These are phyloP conservation scores for Fusarium acutatum DNA, from an alignment of 2,329 filamentous ascomycete genomes.

Conservation along the genomic window DNA sequence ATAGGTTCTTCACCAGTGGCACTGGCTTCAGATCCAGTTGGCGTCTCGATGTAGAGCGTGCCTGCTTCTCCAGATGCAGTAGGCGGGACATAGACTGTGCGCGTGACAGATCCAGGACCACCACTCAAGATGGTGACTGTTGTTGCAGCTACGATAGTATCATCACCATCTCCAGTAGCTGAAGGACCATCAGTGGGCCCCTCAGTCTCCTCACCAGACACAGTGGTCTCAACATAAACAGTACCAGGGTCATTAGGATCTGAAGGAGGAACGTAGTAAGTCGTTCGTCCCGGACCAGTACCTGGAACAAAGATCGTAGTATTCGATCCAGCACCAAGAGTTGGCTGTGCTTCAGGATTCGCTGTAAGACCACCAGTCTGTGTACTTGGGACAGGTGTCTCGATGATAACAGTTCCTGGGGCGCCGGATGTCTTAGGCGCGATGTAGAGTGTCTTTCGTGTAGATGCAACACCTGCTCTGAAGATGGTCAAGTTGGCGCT, in stretches of 20 bases:
- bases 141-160: neutral
- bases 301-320: neutral
- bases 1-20: neutral
- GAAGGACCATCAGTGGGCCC: neutral
- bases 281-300: neutral
- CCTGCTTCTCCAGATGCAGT: neutral
- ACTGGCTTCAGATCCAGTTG: neutral
- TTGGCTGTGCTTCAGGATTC: neutral
- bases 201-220: neutral
- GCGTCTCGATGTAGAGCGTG: neutral
- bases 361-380: neutral
- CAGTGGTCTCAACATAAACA: neutral
- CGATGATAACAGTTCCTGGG: conserved; percentile 11
- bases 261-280: neutral
- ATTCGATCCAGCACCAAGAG: neutral
- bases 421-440: neutral
- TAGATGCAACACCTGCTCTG: neutral
- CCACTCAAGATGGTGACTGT: neutral
- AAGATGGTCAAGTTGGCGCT: conserved; percentile 3
- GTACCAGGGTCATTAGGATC: neutral
- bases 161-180: neutral
- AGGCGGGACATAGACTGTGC: neutral
- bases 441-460: neutral
- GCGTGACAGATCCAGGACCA: neutral
- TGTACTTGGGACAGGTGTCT: neutral